Conservation (phyloP, 2,329 filamentous ascomycete genomes). For the Pleoardoris graminearum region DNA sequence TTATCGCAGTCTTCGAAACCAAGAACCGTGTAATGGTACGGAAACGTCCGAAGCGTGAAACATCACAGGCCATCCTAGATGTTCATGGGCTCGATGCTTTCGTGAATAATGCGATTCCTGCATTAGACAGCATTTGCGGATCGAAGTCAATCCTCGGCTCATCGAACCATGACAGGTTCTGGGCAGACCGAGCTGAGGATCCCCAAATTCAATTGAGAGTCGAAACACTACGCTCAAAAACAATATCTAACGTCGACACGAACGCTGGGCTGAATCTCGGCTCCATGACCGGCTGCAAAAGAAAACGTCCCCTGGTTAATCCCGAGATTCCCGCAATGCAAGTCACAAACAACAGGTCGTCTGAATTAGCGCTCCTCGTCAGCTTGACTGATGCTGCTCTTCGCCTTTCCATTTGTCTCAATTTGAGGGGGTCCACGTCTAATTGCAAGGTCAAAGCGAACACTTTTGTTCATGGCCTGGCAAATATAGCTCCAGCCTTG, state of each 20-base stretch:
- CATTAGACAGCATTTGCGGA: not conserved
- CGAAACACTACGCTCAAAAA: not conserved
- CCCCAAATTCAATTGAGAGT: not conserved
- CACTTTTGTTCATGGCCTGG: constrained; percentile 39
- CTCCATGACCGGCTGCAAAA: not conserved
- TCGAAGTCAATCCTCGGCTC: not conserved
- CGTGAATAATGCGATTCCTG: not conserved
- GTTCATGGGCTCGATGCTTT: not conserved
- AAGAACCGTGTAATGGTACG: constrained; percentile 10
- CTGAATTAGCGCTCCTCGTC: constrained; percentile 12
- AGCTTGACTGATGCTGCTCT: constrained; percentile 43
- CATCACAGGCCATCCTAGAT: not conserved
- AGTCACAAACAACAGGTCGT: not conserved
- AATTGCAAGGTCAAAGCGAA: constrained; percentile 38
- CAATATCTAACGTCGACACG: too few species aligned
- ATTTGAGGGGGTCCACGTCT: constrained; percentile 20
- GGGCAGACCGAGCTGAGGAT: not conserved
- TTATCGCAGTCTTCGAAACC: constrained; percentile 24
- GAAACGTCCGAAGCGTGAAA: constrained; percentile 17
- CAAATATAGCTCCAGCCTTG: constrained; percentile 45
- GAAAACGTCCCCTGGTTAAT: not conserved
- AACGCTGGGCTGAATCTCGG: not conserved
- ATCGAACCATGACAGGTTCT: not conserved
- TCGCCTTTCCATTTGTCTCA: constrained; percentile 40
- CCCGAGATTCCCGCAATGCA: not conserved